Conservation (phyloP, 768 basidiomycete species). For the Termitomyces bulborhizus region DNA sequence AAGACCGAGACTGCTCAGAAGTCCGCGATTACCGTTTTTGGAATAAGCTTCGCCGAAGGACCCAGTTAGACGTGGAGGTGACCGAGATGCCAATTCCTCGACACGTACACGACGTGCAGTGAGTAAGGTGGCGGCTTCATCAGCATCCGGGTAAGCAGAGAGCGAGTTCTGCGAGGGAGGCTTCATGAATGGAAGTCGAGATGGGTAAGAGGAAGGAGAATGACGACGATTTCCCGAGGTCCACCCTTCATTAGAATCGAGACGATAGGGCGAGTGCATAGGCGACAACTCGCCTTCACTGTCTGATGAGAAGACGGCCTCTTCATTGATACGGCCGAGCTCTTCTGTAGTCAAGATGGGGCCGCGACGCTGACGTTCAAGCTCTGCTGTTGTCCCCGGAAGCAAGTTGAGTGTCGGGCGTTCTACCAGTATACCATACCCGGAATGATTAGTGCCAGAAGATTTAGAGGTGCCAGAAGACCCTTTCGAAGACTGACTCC, state of each 20-base stretch:
- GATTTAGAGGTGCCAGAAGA: conserved; percentile 33
- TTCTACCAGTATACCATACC: conserved; percentile 37
- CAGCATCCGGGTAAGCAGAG: conserved; percentile 28
- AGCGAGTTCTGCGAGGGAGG: conserved; percentile 23
- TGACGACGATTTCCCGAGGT: not conserved
- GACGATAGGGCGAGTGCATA: conserved; percentile 27
- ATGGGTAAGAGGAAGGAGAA: not conserved
- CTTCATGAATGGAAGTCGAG: conserved; percentile 8
- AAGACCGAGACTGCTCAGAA: conserved; percentile 38
- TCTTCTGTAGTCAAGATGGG: conserved; percentile 31
- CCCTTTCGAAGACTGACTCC: conserved; percentile 31
- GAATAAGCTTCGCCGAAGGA: conserved; percentile 11
- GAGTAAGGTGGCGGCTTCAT: conserved; percentile 42
- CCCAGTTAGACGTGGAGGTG: conserved; percentile 15
- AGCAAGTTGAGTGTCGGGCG: conserved; percentile 32
- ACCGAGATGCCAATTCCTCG: conserved; percentile 28
- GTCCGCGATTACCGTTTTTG: conserved; percentile 13
- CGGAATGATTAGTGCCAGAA: conserved; percentile 36
- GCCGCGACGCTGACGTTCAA: conserved; percentile 25
- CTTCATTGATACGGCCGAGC: conserved; percentile 29
- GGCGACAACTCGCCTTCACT: conserved; percentile 14
- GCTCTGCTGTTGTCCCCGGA: conserved; percentile 24
- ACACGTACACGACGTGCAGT: conserved; percentile 47
- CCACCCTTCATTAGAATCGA: conserved; percentile 15
- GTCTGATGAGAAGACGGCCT: conserved; percentile 24